phyloP scores from a whole-genome alignment of 208 protist species.

The Leishmania mexicana region DNA sequence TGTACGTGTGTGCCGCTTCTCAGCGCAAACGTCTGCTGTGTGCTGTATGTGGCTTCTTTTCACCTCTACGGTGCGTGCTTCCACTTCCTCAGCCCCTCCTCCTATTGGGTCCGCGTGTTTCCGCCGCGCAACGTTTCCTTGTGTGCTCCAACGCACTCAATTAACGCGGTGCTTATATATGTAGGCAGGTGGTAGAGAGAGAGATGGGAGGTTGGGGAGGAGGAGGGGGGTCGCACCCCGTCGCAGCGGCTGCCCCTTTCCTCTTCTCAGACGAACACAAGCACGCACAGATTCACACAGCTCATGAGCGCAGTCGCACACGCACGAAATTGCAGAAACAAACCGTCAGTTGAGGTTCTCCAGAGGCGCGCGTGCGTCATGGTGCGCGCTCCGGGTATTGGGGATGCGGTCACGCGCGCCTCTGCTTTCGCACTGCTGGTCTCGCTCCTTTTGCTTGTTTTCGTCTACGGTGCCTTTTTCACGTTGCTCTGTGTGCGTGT shows the following conservation, averaged over 20 bases:
- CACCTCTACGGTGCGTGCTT: not conserved
- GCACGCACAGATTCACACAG: not conserved
- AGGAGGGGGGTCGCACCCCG: not conserved
- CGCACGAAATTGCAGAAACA: too few relatives aligned
- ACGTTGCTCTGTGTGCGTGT: not conserved
- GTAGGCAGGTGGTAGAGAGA: not conserved
- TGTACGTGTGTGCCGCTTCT: not conserved
- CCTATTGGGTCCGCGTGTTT: not conserved
- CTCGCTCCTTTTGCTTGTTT: not conserved
- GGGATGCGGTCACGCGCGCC: not conserved
- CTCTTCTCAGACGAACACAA: not conserved
- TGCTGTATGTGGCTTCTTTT: not conserved
- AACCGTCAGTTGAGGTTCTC: not conserved
- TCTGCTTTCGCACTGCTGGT: not conserved
- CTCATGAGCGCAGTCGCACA: too few relatives aligned
- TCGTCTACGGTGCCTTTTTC: not conserved
- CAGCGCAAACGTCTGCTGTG: not conserved
- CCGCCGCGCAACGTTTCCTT: not conserved
- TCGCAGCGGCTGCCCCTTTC: not conserved
- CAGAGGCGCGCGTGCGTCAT: not conserved
- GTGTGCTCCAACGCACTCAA: not conserved
- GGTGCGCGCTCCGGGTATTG: not conserved
- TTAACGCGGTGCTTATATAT: not conserved
- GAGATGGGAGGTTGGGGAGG: not conserved
- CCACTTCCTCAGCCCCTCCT: not conserved